These are phyloP conservation scores for Trametopsis cervina DNA, from an alignment of 768 basidiomycete genomes.

Conservation along the genomic window DNA sequence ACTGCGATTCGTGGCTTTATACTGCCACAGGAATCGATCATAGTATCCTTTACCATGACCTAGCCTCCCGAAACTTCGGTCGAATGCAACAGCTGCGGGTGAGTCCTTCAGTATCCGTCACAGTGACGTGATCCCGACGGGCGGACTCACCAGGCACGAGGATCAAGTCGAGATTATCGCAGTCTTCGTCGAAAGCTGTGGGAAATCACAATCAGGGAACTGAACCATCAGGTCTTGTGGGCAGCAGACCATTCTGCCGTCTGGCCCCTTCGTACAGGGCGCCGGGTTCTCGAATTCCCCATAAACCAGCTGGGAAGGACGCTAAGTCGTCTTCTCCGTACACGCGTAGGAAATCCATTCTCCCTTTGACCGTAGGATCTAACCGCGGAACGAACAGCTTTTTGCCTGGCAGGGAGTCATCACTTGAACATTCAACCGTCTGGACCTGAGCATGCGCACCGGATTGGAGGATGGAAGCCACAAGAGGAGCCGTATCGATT, in stretches of 20 bases:
- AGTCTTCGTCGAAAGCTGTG: constrained; percentile 31
- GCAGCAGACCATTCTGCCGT: constrained; percentile 44
- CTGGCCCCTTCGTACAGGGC: constrained; percentile 32
- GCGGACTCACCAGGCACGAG: constrained; percentile 52
- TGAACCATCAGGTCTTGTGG: constrained; percentile 1
- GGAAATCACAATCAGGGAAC: neutral
- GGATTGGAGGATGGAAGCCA: constrained; percentile 42
- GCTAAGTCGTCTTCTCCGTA: constrained; percentile 52
- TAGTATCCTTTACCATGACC: constrained; percentile 86
- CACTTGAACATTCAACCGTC: constrained; percentile 2
- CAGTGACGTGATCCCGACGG: neutral
- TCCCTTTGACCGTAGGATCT: constrained; percentile 27
- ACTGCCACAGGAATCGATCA: constrained; percentile 61
- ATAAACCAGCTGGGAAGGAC: constrained; percentile 50
- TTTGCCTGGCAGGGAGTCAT: constrained; percentile 46
- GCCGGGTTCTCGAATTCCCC: constrained; percentile 73
- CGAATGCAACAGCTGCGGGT: constrained; percentile 63
- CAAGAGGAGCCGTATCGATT: constrained; percentile 48
- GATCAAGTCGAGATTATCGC: constrained; percentile 51
- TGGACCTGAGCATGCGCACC: constrained; percentile 38
- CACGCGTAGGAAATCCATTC: constrained; percentile 64
- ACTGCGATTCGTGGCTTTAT: constrained; percentile 33
- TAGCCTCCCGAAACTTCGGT: constrained; percentile 57
- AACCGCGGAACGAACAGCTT: constrained; percentile 67
- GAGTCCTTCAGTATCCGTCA: neutral